A percentile compares a stretch with the other conserved stretches of the same genome.
phyloP scores from a whole-genome alignment of 2,329 filamentous ascomycete genomes.

The Podosphaera xanthii region DNA sequence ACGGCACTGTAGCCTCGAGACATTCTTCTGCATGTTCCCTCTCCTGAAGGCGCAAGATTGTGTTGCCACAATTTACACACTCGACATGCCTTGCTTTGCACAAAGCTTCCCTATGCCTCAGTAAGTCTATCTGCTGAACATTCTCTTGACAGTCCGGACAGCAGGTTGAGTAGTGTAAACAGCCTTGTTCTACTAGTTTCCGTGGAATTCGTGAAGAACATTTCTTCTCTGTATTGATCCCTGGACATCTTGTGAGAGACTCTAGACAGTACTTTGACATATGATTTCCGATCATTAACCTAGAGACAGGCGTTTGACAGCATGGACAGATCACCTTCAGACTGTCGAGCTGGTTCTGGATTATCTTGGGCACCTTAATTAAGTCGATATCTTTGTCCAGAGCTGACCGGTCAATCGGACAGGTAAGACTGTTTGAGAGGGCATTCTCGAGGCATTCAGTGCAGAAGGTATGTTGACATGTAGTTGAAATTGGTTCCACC shows the following conservation, averaged over 20 bases:
- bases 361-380: constrained; percentile 19
- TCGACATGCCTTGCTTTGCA: constrained; percentile 19
- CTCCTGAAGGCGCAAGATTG: constrained; percentile 11
- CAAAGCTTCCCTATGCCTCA: constrained; percentile 23
- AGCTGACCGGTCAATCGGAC: constrained; percentile 34
- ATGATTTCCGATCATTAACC: constrained; percentile 32
- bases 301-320: constrained; percentile 26
- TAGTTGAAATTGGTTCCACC: constrained; percentile 34
- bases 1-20: constrained; percentile 19
- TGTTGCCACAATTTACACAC: constrained; percentile 12
- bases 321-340: constrained; percentile 36
- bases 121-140: constrained; percentile 24
- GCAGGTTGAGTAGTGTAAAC: constrained; percentile 27
- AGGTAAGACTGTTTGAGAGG: constrained; percentile 22
- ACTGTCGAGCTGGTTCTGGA: constrained; percentile 37
- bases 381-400: constrained; percentile 17
- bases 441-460: constrained; percentile 28
- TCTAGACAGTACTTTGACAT: constrained; percentile 32
- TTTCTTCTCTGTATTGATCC: constrained; percentile 17
- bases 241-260: constrained; percentile 30
- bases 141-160: constrained; percentile 31
- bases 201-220: constrained; percentile 29
- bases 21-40: constrained; percentile 22
- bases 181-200: constrained; percentile 27
- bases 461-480: constrained; percentile 44